phyloP scores from a whole-genome alignment of 2,329 filamentous ascomycete species.

The Drechslerella coelobrocha region DNA sequence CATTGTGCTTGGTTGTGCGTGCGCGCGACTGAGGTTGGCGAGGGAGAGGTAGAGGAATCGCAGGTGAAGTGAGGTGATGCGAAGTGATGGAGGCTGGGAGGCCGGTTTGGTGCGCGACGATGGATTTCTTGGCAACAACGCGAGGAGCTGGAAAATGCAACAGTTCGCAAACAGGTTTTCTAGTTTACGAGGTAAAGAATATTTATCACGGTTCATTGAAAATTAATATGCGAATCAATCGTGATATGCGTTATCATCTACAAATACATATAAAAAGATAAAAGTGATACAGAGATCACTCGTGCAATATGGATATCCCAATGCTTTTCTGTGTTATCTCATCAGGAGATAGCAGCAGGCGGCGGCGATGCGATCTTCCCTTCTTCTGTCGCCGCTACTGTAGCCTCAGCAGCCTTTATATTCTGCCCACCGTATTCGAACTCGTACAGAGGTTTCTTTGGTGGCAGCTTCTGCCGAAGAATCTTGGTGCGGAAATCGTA shows the following conservation, averaged over 20 bases:
- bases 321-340: not conserved
- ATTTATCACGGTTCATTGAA: too few relatives aligned
- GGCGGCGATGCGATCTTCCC: not conserved
- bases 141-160: not conserved
- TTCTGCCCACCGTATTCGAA: conserved; percentile 25
- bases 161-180: not conserved
- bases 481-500: conserved; percentile 28
- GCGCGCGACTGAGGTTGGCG: not conserved
- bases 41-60: not conserved
- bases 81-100: conserved; percentile 10
- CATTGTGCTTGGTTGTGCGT: conserved; percentile 7
- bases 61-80: not conserved
- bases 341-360: conserved; percentile 7
- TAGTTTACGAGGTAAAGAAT: too few relatives aligned
- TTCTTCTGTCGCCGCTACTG: not conserved
- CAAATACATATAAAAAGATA: too few relatives aligned
- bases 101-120: not conserved
- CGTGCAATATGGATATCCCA: too few relatives aligned
- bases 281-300: too few relatives aligned
- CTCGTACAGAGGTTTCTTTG: conserved; percentile 29
- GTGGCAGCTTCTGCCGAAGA: conserved; percentile 22
- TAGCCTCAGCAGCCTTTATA: conserved; percentile 5
- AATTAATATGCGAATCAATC: too few relatives aligned
- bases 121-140: not conserved
- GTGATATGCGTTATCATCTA: too few relatives aligned